Evolutionary conservation across 1,284 basidiomycete species (phyloP).

Genomic region (Melampsora americana): DNA sequence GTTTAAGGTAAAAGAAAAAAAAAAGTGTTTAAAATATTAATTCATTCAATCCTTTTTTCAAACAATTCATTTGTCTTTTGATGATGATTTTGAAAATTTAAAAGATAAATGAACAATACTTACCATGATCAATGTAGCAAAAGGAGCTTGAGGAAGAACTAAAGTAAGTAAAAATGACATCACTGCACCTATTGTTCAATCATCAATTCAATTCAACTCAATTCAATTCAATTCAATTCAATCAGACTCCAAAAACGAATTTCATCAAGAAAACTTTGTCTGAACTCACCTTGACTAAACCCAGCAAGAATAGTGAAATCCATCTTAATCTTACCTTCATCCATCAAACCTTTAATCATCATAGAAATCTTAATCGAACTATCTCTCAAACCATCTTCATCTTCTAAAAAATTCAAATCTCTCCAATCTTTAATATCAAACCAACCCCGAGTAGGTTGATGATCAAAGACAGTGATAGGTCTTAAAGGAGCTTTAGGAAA

Average conservation of each 20-base stretch:
- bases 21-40: not conserved
- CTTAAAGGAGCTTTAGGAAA: conserved; percentile 25
- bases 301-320: conserved; percentile 27
- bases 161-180: conserved; percentile 22
- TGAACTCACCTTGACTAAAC: conserved; percentile 27
- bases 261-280: too few species aligned
- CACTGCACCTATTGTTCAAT: conserved; percentile 30
- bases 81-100: too few species aligned
- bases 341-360: conserved; percentile 7
- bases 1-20: not conserved
- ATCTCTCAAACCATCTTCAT: conserved; percentile 26
- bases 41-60: too few species aligned
- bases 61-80: too few species aligned
- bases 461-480: conserved; percentile 23
- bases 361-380: conserved; percentile 16
- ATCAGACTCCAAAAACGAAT: not conserved
- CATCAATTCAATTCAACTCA: too few species aligned
- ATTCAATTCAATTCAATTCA: too few species aligned
- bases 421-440: conserved; percentile 35
- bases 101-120: too few species aligned
- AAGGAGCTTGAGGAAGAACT: conserved; percentile 3
- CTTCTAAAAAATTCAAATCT: conserved; percentile 31
- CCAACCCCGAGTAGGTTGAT: conserved; percentile 17
- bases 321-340: conserved; percentile 16
- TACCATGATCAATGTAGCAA: conserved; percentile 24